Evolutionary conservation across 257 asterid genomes (phyloP).

Genomic region (Nicotiana noctiflora): DNA sequence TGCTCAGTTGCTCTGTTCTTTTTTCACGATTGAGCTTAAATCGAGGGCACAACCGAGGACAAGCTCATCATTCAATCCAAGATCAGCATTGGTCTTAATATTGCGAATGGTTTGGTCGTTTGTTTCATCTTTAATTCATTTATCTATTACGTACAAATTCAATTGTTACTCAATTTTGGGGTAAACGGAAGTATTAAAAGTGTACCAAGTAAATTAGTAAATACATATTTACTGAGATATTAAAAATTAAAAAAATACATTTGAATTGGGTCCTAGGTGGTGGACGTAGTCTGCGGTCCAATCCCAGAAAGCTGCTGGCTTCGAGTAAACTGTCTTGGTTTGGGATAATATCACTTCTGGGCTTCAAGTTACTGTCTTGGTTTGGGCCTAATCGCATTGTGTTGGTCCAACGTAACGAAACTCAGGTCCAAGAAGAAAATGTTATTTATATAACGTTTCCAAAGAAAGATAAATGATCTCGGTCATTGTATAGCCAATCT

Average conservation of each 20-base stretch:
- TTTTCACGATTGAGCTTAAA: too few relatives aligned
- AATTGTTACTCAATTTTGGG: too few relatives aligned
- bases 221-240: too few relatives aligned
- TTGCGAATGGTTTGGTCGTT: too few relatives aligned
- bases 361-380: neutral
- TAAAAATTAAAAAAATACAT: neutral
- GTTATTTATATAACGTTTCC: neutral
- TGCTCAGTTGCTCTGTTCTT: too few relatives aligned
- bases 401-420: neutral
- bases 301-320: neutral
- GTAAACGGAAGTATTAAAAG: too few relatives aligned
- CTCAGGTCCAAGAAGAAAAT: neutral
- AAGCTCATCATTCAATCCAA: too few relatives aligned
- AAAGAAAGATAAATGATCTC: neutral
- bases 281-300: neutral
- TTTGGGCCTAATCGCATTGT: neutral
- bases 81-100: too few relatives aligned
- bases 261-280: neutral
- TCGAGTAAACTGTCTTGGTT: neutral
- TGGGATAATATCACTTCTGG: neutral
- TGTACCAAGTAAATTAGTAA: too few relatives aligned
- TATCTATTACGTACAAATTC: too few relatives aligned
- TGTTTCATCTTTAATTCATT: too few relatives aligned
- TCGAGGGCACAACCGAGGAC: too few relatives aligned
- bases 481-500: neutral